phyloP scores from a whole-genome alignment of 2,329 filamentous ascomycete genomes.

The Torrubiella hemipterigena region DNA sequence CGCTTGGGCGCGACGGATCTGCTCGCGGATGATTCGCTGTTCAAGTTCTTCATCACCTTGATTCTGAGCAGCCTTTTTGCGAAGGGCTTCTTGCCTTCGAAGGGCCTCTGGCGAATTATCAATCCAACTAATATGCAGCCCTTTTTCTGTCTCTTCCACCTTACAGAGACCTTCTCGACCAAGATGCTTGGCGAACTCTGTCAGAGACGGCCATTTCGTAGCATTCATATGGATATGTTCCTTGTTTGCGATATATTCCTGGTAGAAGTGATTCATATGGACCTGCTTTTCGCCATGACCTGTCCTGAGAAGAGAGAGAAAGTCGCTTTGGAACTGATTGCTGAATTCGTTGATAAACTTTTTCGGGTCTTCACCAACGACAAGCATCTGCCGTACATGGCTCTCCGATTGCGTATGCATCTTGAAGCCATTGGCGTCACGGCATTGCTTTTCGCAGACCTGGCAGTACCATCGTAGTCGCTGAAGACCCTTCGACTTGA shows the following conservation, averaged over 20 bases:
- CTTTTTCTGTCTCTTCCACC: slow-evolving; percentile 82
- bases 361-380: slow-evolving; percentile 78
- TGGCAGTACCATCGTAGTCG: slow-evolving; percentile 87
- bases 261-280: slow-evolving; percentile 86
- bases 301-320: slow-evolving; percentile 64
- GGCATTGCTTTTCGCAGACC: slow-evolving; percentile 52
- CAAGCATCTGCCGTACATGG: slow-evolving; percentile 78
- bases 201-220: slow-evolving; percentile 77
- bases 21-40: slow-evolving; percentile 68
- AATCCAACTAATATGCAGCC: slow-evolving; percentile 77
- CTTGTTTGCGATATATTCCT: slow-evolving; percentile 81
- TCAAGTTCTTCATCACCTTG: slow-evolving; percentile 86
- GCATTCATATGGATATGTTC: slow-evolving; percentile 90
- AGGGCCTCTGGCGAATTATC: slow-evolving; percentile 84
- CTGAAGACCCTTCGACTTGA: slow-evolving; percentile 70
- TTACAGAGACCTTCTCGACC: slow-evolving; percentile 78
- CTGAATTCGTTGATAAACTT: slow-evolving; percentile 76
- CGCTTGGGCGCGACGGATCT: slow-evolving; percentile 65
- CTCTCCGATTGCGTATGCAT: slow-evolving; percentile 76
- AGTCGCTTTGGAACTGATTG: slow-evolving; percentile 70
- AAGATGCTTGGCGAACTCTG: slow-evolving; percentile 80
- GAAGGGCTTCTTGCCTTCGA: slow-evolving; percentile 65
- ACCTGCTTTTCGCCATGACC: slow-evolving; percentile 85
- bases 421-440: slow-evolving; percentile 86
- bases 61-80: slow-evolving; percentile 75